phyloP scores from a whole-genome alignment of 306 rosid genomes.

The Luffa aegyptiaca region DNA sequence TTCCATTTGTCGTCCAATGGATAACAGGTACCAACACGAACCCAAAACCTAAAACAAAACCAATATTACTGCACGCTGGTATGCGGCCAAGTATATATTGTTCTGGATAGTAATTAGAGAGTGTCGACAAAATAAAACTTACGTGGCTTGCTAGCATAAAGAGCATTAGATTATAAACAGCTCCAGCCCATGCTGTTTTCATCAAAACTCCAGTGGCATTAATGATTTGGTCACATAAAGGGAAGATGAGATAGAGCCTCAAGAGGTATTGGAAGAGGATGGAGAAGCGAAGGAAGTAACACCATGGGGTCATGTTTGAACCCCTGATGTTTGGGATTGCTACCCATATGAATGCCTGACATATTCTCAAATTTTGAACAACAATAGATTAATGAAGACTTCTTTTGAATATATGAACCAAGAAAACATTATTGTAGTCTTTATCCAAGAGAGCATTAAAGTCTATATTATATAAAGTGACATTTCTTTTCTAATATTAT shows the following conservation, averaged over 20 bases:
- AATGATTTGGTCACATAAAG: slow-evolving; percentile 37
- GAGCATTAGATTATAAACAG: slow-evolving; percentile 16
- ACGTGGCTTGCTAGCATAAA: slow-evolving; percentile 21
- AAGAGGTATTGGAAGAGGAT: slow-evolving; percentile 29
- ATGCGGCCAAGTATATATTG: too few relatives aligned
- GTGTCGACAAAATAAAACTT: neutral
- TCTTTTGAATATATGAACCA: neutral
- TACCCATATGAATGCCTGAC: neutral
- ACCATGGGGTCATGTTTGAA: neutral
- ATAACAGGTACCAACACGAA: slow-evolving; percentile 13
- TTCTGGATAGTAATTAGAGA: too few relatives aligned
- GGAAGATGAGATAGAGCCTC: slow-evolving; percentile 49
- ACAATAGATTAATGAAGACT: too few relatives aligned
- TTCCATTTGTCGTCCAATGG: slow-evolving; percentile 35
- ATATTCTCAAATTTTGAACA: too few relatives aligned
- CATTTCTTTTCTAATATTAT: too few relatives aligned
- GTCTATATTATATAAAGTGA: neutral
- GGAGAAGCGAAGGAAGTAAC: neutral
- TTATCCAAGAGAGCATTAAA: neutral
- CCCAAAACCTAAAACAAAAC: neutral
- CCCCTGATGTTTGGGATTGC: slow-evolving; percentile 6
- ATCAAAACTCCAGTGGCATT: slow-evolving; percentile 46
- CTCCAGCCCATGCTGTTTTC: slow-evolving; percentile 26
- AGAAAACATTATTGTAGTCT: too few relatives aligned
- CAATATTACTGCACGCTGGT: neutral